These are phyloP conservation scores for Boletus reticuloceps DNA, from an alignment of 768 basidiomycete species.

Conservation along the genomic window DNA sequence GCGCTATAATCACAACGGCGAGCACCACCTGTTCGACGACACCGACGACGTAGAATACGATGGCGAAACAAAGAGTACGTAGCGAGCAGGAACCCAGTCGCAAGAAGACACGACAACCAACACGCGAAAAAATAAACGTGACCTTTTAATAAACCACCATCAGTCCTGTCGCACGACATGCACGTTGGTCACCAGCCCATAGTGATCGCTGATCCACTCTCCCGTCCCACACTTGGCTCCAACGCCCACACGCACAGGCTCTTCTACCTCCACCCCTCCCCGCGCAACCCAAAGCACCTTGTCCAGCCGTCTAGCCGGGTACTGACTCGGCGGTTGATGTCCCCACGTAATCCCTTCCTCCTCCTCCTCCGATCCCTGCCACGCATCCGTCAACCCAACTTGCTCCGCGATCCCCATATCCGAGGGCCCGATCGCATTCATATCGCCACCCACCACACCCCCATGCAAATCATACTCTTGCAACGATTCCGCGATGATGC, in stretches of 20 bases:
- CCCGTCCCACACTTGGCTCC: slow-evolving; percentile 43
- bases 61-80: neutral
- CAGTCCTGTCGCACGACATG: slow-evolving; percentile 23
- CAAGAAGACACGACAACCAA: slow-evolving; percentile 10
- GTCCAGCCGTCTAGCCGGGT: slow-evolving; percentile 58
- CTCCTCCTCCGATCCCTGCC: slow-evolving; percentile 44
- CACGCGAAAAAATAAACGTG: neutral
- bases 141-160: slow-evolving; percentile 7
- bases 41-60: neutral
- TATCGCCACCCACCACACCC: slow-evolving; percentile 68
- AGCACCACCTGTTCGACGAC: neutral
- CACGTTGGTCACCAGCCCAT: slow-evolving; percentile 48
- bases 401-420: slow-evolving; percentile 44
- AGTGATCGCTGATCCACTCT: slow-evolving; percentile 68
- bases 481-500: slow-evolving; percentile 49
- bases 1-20: slow-evolving; percentile 14
- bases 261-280: slow-evolving; percentile 49
- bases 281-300: slow-evolving; percentile 58
- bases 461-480: slow-evolving; percentile 46
- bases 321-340: slow-evolving; percentile 48
- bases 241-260: slow-evolving; percentile 55
- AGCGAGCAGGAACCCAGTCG: neutral
- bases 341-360: slow-evolving; percentile 66
- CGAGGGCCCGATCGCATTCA: slow-evolving; percentile 58
- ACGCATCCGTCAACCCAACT: slow-evolving; percentile 59